Evolutionary conservation across 345 rosid species (phyloP).

Genomic region (Salix udensis): DNA sequence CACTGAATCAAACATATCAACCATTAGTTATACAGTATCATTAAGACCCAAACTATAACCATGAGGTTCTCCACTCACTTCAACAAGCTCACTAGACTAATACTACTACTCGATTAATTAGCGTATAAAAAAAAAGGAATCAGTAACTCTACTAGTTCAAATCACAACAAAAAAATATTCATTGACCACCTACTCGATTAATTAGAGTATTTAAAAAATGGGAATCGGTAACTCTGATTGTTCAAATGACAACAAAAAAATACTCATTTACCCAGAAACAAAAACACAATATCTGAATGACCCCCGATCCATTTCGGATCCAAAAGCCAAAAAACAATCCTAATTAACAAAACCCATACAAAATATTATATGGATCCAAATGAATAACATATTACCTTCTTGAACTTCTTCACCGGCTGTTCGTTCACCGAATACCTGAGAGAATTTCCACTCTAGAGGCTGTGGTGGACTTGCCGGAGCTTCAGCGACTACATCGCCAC

Average conservation of each 20-base stretch:
- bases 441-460: slow-evolving; percentile 90
- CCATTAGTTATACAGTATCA: neutral
- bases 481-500: slow-evolving; percentile 46
- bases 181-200: slow-evolving; percentile 21
- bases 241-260: neutral
- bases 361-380: slow-evolving; percentile 44
- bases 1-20: neutral
- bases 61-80: slow-evolving; percentile 15
- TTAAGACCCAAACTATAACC: slow-evolving; percentile 16
- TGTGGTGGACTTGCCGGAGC: slow-evolving; percentile 50
- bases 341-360: slow-evolving; percentile 9
- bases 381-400: slow-evolving; percentile 31
- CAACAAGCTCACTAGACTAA: slow-evolving; percentile 18
- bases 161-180: slow-evolving; percentile 17
- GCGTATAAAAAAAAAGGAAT: neutral
- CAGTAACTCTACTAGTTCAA: neutral
- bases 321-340: slow-evolving; percentile 42
- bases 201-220: no score
- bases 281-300: slow-evolving; percentile 17
- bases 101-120: neutral
- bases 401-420: slow-evolving; percentile 94
- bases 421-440: slow-evolving; percentile 98
- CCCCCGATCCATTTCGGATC: slow-evolving; percentile 57
- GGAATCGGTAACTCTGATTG: no score
- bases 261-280: slow-evolving; percentile 33